These are phyloP conservation scores for Takashimella tepidaria DNA, from an alignment of 1,284 basidiomycete genomes.

Conservation along the genomic window DNA sequence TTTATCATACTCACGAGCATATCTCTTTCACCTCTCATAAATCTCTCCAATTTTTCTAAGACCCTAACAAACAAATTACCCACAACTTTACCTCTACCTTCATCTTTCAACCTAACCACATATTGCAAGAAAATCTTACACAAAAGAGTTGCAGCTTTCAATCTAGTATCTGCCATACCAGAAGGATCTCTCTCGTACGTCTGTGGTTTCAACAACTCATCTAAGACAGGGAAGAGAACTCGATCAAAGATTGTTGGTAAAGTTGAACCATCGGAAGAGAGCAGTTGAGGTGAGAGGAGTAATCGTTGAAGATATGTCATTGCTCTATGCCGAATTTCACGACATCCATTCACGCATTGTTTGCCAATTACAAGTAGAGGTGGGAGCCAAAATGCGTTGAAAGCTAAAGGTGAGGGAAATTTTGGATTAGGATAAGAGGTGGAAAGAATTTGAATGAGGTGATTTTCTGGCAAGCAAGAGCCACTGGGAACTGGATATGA, in stretches of 20 bases:
- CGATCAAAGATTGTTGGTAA: constrained; percentile 81
- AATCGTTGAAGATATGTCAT: constrained; percentile 82
- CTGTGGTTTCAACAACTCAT: constrained; percentile 83
- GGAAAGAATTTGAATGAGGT: neutral
- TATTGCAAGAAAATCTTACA: constrained; percentile 96
- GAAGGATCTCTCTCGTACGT: constrained; percentile 72
- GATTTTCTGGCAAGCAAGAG: too few relatives aligned
- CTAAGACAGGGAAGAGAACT: constrained; percentile 85
- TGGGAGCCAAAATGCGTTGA: constrained; percentile 75
- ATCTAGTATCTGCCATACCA: constrained; percentile 83
- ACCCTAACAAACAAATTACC: constrained; percentile 81
- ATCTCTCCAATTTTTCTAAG: constrained; percentile 80
- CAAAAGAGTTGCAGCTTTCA: constrained; percentile 78
- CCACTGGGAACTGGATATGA: neutral
- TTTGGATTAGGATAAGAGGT: neutral
- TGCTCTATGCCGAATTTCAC: constrained; percentile 78
- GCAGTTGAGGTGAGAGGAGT: constrained; percentile 71
- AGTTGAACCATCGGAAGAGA: constrained; percentile 56
- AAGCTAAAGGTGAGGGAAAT: constrained; percentile 53
- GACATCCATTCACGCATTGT: constrained; percentile 79
- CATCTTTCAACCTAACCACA: constrained; percentile 65
- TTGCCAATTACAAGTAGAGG: constrained; percentile 70
- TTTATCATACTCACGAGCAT: constrained; percentile 69
- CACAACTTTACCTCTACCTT: constrained; percentile 55
- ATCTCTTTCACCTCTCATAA: constrained; percentile 82